phyloP scores from a whole-genome alignment of 352 stramenopile species.

The Phytophthora cryptogea region DNA sequence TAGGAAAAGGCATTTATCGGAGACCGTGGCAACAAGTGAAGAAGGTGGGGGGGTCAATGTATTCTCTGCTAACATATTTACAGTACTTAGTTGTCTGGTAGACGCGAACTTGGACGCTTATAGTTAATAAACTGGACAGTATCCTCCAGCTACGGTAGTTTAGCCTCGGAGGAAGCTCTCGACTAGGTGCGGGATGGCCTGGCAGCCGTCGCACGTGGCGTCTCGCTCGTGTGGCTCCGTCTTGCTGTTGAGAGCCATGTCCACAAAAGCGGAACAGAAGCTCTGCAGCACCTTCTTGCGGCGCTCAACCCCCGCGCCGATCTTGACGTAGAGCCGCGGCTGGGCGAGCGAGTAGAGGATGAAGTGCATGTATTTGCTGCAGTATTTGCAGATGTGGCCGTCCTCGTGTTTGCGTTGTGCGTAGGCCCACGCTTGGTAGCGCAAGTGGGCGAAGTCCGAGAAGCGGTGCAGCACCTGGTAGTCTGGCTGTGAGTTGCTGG shows the following conservation, averaged over 20 bases:
- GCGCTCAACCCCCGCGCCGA: slow-evolving; percentile 29
- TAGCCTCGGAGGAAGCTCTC: slow-evolving; percentile 42
- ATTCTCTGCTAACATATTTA: slow-evolving; percentile 17
- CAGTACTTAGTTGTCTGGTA: neutral
- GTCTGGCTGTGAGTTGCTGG: slow-evolving; percentile 33
- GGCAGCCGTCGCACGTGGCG: slow-evolving; percentile 38
- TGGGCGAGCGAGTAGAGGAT: slow-evolving; percentile 52
- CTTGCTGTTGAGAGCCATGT: slow-evolving; percentile 43
- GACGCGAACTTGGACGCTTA: slow-evolving; percentile 9
- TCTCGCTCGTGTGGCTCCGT: slow-evolving; percentile 28
- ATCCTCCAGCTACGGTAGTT: neutral
- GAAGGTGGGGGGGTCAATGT: slow-evolving; percentile 4
- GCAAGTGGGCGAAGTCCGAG: slow-evolving; percentile 48
- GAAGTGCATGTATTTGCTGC: slow-evolving; percentile 58
- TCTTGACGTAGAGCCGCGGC: slow-evolving; percentile 43
- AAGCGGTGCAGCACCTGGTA: slow-evolving; percentile 54
- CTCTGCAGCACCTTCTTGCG: slow-evolving; percentile 48
- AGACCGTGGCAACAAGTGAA: neutral
- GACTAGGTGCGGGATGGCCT: slow-evolving; percentile 45
- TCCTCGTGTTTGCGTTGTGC: slow-evolving; percentile 44
- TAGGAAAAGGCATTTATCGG: neutral
- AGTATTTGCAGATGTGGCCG: slow-evolving; percentile 46
- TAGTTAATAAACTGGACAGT: slow-evolving; percentile 11
- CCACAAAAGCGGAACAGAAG: slow-evolving; percentile 50
- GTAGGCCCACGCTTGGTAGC: slow-evolving; percentile 45